Evolutionary conservation across 1,139 yeast species (phyloP).

Genomic region (Chernovozyma sophiae-reginae): DNA sequence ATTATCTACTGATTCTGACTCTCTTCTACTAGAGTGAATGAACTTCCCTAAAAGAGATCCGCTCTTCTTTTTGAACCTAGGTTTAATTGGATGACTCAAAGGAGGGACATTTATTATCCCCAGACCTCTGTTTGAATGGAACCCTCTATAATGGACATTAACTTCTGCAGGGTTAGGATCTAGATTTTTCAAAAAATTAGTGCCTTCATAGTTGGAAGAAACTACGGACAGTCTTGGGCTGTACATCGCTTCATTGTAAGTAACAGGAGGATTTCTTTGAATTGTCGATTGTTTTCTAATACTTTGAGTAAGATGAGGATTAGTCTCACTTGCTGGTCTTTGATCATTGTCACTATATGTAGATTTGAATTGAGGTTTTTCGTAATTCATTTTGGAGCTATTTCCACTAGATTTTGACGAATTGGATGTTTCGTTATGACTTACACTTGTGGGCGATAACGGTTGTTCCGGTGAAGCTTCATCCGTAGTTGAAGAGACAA

Average conservation of each 20-base stretch:
- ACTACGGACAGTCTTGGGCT: conserved; percentile 6
- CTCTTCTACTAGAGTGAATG: conserved; percentile 35
- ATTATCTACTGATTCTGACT: conserved; percentile 18
- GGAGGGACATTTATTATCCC: conserved; percentile 41
- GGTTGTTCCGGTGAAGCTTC: neutral
- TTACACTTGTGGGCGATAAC: neutral
- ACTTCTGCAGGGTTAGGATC: neutral
- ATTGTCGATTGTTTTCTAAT: neutral
- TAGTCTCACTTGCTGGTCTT: neutral
- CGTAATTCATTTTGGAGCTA: neutral
- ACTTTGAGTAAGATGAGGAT: neutral
- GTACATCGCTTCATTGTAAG: conserved; percentile 2
- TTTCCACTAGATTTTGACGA: neutral
- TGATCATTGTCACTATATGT: neutral
- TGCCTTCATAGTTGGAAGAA: neutral
- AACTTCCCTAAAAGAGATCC: conserved; percentile 45
- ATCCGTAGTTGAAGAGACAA: neutral
- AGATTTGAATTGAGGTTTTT: neutral
- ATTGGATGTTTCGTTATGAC: neutral
- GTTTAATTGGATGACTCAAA: conserved; percentile 47
- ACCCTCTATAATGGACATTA: conserved; percentile 35
- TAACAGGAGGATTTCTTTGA: neutral
- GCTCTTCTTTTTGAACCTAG: conserved; percentile 42
- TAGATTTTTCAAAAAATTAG: neutral
- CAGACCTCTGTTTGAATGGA: conserved; percentile 39